Conservation (phyloP, 2,329 filamentous ascomycete genomes). For the Nemania sp. region DNA sequence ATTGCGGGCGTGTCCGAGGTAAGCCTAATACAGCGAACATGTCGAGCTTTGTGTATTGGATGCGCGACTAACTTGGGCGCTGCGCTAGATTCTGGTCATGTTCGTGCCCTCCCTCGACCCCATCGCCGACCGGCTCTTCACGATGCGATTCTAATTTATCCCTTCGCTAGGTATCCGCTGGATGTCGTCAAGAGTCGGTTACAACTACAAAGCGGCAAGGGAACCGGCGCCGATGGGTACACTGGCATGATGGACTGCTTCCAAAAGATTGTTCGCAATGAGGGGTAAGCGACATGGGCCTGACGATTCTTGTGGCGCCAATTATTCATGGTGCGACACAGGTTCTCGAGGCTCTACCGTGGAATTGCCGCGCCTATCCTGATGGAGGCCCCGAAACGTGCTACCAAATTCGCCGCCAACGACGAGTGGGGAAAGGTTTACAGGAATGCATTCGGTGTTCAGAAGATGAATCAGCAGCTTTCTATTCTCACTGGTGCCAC, state of each 20-base stretch:
- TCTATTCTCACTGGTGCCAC: constrained; percentile 93
- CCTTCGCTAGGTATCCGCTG: constrained; percentile 86
- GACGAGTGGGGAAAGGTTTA: constrained; percentile 98
- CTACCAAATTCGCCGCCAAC: constrained; percentile 98
- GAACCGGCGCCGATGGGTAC: constrained; percentile 79
- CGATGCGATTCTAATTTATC: constrained; percentile 25
- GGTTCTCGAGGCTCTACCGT: constrained; percentile 88
- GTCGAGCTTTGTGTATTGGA: neutral
- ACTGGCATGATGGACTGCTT: constrained; percentile 99
- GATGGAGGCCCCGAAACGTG: constrained; percentile 89
- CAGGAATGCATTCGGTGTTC: constrained; percentile 78
- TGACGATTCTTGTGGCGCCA: neutral
- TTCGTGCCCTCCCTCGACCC: constrained; percentile 47
- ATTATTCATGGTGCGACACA: constrained; percentile 42
- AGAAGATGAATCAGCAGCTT: constrained; percentile 88
- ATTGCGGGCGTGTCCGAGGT: constrained; percentile 98
- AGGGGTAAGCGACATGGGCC: constrained; percentile 67
- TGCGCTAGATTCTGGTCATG: constrained; percentile 80
- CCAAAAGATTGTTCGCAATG: constrained; percentile 92
- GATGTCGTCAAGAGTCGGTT: constrained; percentile 98
- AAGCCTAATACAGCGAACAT: constrained; percentile 43
- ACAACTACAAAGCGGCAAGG: constrained; percentile 83
- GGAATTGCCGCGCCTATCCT: constrained; percentile 94
- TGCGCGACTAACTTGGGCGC: constrained; percentile 25
- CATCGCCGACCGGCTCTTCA: constrained; percentile 18